Conservation (phyloP, 208 protist genomes). For the Wallacemonas sp. region DNA sequence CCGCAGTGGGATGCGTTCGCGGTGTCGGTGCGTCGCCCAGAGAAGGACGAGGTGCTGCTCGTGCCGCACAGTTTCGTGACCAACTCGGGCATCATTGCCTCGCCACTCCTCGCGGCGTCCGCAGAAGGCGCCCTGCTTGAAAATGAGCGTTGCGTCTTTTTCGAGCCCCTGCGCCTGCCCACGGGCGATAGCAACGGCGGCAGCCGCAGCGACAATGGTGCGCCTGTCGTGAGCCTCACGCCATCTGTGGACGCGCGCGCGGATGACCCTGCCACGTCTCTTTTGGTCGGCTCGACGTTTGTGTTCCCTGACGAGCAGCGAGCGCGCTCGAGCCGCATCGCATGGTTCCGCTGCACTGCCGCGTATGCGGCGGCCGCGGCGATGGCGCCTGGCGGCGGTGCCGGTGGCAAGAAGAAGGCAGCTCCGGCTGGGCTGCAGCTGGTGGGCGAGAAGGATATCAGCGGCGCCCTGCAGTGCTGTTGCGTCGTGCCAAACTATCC, state of each 20-base stretch:
- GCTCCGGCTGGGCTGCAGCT: constrained; percentile 26
- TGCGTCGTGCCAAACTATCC: constrained; percentile 65
- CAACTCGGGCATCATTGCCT: constrained; percentile 19
- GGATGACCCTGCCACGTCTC: constrained; percentile 26
- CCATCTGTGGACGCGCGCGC: not conserved
- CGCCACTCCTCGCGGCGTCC: not conserved
- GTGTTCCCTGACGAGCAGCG: constrained; percentile 75
- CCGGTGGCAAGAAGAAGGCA: not conserved
- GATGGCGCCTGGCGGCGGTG: no score
- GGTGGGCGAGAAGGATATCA: constrained; percentile 59
- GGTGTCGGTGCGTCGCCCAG: constrained; percentile 44
- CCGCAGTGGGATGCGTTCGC: constrained; percentile 57
- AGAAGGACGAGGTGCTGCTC: constrained; percentile 66
- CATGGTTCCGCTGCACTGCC: constrained; percentile 35
- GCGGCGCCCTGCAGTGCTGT: constrained; percentile 77
- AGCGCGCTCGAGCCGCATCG: constrained; percentile 57
- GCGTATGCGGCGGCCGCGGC: not conserved
- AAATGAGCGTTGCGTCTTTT: constrained; percentile 84
- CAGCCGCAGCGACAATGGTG: constrained; percentile 12
- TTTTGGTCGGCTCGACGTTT: constrained; percentile 77
- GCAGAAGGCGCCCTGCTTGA: constrained; percentile 49
- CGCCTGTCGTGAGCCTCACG: constrained; percentile 1
- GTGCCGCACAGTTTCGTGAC: constrained; percentile 34
- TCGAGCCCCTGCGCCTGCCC: constrained; percentile 47
- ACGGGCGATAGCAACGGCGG: constrained; percentile 5